A percentile compares a stretch with the other conserved stretches of the same genome.
phyloP scores from a whole-genome alignment of 1,284 basidiomycete species.

The Phellopilus nigrolimitatus region DNA sequence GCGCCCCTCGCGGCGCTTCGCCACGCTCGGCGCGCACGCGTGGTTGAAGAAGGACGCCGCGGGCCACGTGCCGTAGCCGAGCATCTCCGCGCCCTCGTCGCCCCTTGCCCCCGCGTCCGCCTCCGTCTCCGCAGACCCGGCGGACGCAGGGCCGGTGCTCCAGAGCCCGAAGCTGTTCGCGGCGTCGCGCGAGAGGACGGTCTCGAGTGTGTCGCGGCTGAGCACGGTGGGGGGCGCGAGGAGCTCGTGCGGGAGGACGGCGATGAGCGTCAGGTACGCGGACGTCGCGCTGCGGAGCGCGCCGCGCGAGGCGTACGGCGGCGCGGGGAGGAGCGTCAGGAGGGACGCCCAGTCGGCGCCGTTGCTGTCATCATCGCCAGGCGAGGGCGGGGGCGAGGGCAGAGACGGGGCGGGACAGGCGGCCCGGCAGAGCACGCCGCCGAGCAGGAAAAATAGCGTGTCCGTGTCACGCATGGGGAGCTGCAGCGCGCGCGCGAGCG shows the following conservation, averaged over 20 bases:
- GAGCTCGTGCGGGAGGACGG: conserved; percentile 19
- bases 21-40: conserved; percentile 22
- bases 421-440: conserved; percentile 12
- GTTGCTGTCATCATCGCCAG: too few species aligned
- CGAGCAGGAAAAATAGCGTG: conserved; percentile 17
- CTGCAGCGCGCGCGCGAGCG: conserved; percentile 6
- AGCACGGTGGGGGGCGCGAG: conserved; percentile 6
- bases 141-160: conserved; percentile 8
- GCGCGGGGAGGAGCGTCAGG: conserved; percentile 20
- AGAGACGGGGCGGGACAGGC: background rate
- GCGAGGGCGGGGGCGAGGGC: background rate
- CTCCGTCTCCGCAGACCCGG: background rate
- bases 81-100: conserved; percentile 22
- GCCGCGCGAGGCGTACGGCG: conserved; percentile 14
- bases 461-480: conserved; percentile 9
- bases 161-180: conserved; percentile 26
- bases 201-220: conserved; percentile 15
- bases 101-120: background rate
- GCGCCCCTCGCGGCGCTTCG: conserved; percentile 17
- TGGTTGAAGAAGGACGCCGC: conserved; percentile 27
- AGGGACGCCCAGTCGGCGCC: conserved; percentile 16
- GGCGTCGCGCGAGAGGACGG: conserved; percentile 21
- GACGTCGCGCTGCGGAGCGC: conserved; percentile 15
- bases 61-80: conserved; percentile 26
- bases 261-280: conserved; percentile 20